A percentile compares a stretch with the other conserved stretches of the same genome.
These are phyloP conservation scores for Melastoma candidum DNA, from an alignment of 441 rosid genomes.

Conservation along the genomic window DNA sequence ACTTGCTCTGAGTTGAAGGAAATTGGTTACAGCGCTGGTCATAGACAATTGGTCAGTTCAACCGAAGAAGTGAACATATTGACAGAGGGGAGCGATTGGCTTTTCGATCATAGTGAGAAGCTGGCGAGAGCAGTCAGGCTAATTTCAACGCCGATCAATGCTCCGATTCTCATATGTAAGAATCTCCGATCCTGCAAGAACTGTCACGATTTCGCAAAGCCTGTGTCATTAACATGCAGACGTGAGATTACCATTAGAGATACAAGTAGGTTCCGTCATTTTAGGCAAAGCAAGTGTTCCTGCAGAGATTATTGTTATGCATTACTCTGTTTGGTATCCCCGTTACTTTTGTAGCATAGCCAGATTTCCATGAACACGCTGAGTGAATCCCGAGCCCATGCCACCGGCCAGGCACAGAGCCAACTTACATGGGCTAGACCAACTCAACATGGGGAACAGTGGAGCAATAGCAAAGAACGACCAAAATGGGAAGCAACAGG, in stretches of 20 bases:
- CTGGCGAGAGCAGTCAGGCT: conserved; percentile 55
- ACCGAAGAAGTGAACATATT: conserved; percentile 34
- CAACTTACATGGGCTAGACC: too few relatives aligned
- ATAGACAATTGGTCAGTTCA: conserved; percentile 17
- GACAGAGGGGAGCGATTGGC: conserved; percentile 41
- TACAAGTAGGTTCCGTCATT: conserved; percentile 51
- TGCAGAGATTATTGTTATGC: conserved; percentile 58
- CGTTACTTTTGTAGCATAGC: too few relatives aligned
- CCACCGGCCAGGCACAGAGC: too few relatives aligned
- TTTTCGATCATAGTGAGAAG: conserved; percentile 52
- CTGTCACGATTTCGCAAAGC: conserved; percentile 57
- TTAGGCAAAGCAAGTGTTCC: conserved; percentile 45
- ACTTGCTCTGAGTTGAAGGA: conserved; percentile 43
- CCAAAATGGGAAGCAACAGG: too few relatives aligned
- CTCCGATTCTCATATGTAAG: conserved; percentile 43
- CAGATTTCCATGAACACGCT: too few relatives aligned
- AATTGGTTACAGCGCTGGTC: conserved; percentile 16
- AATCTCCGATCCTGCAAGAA: conserved; percentile 47
- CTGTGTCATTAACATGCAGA: conserved; percentile 30
- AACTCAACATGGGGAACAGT: too few relatives aligned
- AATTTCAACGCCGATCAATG: conserved; percentile 26
- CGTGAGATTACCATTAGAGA: conserved; percentile 41
- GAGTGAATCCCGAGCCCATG: too few relatives aligned
- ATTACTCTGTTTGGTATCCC: too few relatives aligned
- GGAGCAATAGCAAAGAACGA: too few relatives aligned